Conservation (phyloP, 1,139 yeast species). For the Geotrichum siamense region DNA sequence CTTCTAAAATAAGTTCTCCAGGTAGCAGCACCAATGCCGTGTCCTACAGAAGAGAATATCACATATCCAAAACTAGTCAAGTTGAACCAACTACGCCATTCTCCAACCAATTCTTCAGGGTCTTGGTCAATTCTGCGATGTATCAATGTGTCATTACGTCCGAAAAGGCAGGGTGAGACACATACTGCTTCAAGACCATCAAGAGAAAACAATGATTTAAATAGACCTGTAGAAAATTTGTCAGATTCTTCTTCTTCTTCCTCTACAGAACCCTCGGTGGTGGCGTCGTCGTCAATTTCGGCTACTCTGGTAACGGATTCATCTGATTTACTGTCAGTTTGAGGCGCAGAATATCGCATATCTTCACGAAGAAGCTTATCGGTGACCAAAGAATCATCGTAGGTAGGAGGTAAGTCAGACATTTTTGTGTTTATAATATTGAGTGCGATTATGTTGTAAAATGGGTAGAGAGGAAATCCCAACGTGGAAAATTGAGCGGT, state of each 20-base stretch:
- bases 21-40: slow-evolving; percentile 1
- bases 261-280: too few species aligned
- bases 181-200: slow-evolving; percentile 2
- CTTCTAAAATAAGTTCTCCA: slow-evolving; percentile 4
- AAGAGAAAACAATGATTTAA: neutral
- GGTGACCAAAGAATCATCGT: neutral
- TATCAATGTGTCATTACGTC: neutral
- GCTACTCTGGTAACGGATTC: too few species aligned
- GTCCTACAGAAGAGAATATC: neutral
- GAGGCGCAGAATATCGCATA: neutral
- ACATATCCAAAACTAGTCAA: neutral
- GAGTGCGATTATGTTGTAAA: too few species aligned
- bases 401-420: too few species aligned
- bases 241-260: neutral
- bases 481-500: too few species aligned
- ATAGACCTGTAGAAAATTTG: neutral
- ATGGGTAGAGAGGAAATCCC: too few species aligned
- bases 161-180: slow-evolving; percentile 8
- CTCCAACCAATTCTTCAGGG: slow-evolving; percentile 1
- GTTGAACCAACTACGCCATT: slow-evolving; percentile 4
- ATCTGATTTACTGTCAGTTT: neutral
- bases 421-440: too few species aligned
- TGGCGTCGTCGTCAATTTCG: neutral
- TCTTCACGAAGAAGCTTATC: slow-evolving; percentile 1
- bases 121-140: neutral